Base-by-base conservation (phyloP, 2,329 filamentous ascomycete species). In the Stylonectria norvegica region DNA sequence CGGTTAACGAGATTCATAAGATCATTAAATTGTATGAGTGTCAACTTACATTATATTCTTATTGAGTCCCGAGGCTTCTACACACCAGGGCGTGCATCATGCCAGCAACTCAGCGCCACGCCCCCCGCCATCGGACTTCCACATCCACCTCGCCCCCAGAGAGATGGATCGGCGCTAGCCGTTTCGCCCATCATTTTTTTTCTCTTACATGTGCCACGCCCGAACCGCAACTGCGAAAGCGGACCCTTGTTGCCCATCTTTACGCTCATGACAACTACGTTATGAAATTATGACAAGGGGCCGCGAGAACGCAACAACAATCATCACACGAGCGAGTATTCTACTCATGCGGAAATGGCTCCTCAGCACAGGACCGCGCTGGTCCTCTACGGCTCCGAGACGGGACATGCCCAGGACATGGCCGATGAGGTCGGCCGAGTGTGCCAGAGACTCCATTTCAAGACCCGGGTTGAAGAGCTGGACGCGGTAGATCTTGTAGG, bases 381-480 rank as follows among this genome's bases (percentile, higher is more conserved):
- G 51, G 75, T 98, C 42, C 75, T 95, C 22, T 98, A 95, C 67
- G 93, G 89, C 40, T 94, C 91, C 27, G 93, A 98, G 70, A 97
- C 90, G 16, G 93, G 93, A 41, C 96, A 93, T 59, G 85, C 89
- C 39, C 87, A 95, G 65, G 91, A 97, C 65, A 79, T 91, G 48
- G 91, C 93, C 15, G 83, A 89, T 57, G 89, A 96, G 61, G 70
- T 97, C 47, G 87, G 84, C 27, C 75, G 82, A 28, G 66, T 87
- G 49, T 77, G 81, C 23, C 82, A 91, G 66, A 78, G 91, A 20
- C 69, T 96, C 42, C 87, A 82, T 56, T 96, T 97, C 64, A 66
- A 76, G 47, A 86, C 84, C 16, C 75, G 78, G 36, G 80, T 95
- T 17, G 78, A 81, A 41, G 88, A 90, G 62, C 78, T 97, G 66